Evolutionary conservation across 2,329 filamentous ascomycete species (phyloP).

Genomic region (Arthrinium phaeospermum): DNA sequence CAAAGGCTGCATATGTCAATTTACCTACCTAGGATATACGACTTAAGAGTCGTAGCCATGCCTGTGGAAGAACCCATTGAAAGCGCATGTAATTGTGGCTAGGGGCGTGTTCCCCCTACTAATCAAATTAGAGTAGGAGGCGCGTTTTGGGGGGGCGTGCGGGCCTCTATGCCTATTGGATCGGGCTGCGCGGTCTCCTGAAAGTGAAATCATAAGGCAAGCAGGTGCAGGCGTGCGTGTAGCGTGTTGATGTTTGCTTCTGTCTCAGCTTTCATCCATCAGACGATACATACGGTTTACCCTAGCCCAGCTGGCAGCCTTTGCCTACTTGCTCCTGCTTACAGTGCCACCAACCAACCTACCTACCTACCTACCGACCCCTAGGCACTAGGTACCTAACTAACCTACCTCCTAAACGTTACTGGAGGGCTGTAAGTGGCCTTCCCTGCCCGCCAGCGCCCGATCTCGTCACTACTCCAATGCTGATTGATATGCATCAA

Average conservation of each 20-base stretch:
- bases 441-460: no score
- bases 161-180: not conserved
- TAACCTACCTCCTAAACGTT: no score
- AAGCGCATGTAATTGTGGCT: not conserved
- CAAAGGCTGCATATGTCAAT: no score
- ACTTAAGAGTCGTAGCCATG: no score
- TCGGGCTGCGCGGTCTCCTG: not conserved
- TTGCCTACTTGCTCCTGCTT: no score
- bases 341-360: no score
- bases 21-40: no score
- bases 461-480: not conserved
- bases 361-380: no score
- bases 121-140: constrained; percentile 3
- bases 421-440: no score
- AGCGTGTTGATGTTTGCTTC: not conserved
- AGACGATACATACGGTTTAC: not conserved
- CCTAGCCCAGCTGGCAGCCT: not conserved
- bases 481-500: not conserved
- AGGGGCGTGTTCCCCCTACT: not conserved
- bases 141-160: not conserved
- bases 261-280: not conserved
- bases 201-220: not conserved
- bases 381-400: no score
- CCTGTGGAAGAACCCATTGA: no score
- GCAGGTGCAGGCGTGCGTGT: not conserved